Conservation (phyloP, 2,329 filamentous ascomycete species). For the Dactylellina leptospora region DNA sequence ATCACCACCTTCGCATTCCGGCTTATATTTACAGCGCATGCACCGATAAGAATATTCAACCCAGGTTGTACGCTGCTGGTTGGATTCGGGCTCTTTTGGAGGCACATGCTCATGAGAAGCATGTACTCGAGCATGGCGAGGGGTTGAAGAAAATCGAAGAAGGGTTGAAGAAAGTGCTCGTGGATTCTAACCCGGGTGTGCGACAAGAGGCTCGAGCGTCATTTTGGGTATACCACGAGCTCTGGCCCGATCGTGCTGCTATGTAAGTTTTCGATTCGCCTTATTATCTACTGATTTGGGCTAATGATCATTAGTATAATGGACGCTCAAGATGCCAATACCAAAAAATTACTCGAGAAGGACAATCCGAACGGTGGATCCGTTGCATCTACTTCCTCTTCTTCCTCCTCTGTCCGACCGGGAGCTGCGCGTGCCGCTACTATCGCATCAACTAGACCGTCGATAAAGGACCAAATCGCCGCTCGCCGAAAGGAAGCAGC, state of each 20-base stretch:
- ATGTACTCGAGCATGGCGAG: constrained; percentile 82
- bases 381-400: constrained; percentile 55
- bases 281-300: background rate
- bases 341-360: constrained; percentile 81
- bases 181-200: constrained; percentile 87
- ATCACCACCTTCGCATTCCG: constrained; percentile 76
- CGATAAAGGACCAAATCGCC: constrained; percentile 84
- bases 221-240: constrained; percentile 81
- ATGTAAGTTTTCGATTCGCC: constrained; percentile 64
- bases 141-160: constrained; percentile 86
- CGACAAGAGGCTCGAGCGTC: constrained; percentile 84
- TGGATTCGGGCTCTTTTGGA: constrained; percentile 87
- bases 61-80: constrained; percentile 77
- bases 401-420: constrained; percentile 9
- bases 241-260: constrained; percentile 82
- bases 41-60: constrained; percentile 92
- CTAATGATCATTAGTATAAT: constrained; percentile 68
- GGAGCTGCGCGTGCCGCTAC: constrained; percentile 62
- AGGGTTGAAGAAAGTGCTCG: constrained; percentile 86
- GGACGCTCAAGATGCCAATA: constrained; percentile 77
- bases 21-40: constrained; percentile 83
- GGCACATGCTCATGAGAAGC: constrained; percentile 80
- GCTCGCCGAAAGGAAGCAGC: constrained; percentile 52
- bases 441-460: constrained; percentile 66
- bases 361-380: constrained; percentile 77